Evolutionary conservation across 805 yeast genomes (phyloP), one percentile per base, ranked within the genome.

Genomic region (Ogataea ramenticola): DNA sequence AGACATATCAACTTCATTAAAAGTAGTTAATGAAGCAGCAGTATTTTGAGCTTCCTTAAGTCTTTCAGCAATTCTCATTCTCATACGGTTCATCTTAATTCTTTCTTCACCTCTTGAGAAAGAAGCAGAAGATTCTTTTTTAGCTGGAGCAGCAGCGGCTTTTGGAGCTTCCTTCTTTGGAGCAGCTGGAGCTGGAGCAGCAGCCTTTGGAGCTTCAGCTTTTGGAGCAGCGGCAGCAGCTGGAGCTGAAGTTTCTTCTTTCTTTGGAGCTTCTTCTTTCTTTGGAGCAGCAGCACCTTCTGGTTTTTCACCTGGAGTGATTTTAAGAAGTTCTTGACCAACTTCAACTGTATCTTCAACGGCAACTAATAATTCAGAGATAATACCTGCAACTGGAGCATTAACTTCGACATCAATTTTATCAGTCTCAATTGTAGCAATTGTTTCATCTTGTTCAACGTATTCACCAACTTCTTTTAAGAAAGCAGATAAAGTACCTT

Each of bases 21-120:
- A 91, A 41, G 99, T 91, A 45, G 99, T 91, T 63, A 91, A 79
- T 39, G 98, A 87, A 33, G 99, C 99, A 53, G 98, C 95, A 45
- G 98, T 90, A 77, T 93, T 93, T 72, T 91, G 99, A 31, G 98
- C 86, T 75, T 93, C 98, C 87, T 91, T 91, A 64, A 91, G 84
- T 72, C 99, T 87, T 75, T 91, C 98, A 48, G 99, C 96, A 55
- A 93, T 93, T 77, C 99, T 87, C 71, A 87, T 70, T 73, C 99
- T 85, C 98, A 91, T 93, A 75, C 99, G 86, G 82, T 90, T 93
- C 98, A 91, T 91, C 77, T 91, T 91, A 52, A 93, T 95, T 65
- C 89, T 80, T 63, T 82, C 85, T 72, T 93, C 98, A 49, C 71
- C 68, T 74, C 99, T 86, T 46, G 93, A 75, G 61, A 86, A 87